phyloP scores from a whole-genome alignment of 345 rosid genomes.

The Mallotus nudiflorus region DNA sequence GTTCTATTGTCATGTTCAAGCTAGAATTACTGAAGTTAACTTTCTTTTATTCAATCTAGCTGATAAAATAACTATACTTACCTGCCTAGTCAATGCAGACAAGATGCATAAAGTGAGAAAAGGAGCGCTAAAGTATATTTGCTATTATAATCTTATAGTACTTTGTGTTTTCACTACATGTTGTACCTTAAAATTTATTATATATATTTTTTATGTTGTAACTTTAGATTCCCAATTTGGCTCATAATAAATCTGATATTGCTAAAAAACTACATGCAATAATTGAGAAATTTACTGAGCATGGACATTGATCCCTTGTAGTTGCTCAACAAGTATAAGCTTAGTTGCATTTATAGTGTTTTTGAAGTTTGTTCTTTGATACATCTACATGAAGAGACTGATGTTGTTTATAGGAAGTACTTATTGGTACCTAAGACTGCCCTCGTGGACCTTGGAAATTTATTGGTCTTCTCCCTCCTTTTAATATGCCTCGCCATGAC shows the following conservation, averaged over 20 bases:
- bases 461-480: conserved; percentile 72
- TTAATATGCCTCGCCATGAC: conserved; percentile 80
- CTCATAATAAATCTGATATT: conserved; percentile 49
- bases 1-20: conserved; percentile 59
- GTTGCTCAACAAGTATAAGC: conserved; percentile 71
- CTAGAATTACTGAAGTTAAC: conserved; percentile 81
- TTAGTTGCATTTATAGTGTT: background rate
- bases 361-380: background rate
- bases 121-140: conserved; percentile 96
- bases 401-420: conserved; percentile 42
- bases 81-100: conserved; percentile 63
- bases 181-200: background rate
- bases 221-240: conserved; percentile 50
- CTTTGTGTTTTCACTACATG: background rate
- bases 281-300: conserved; percentile 71
- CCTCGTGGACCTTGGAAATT: conserved; percentile 87
- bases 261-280: conserved; percentile 42
- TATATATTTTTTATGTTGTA: conserved; percentile 1
- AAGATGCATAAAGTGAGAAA: conserved; percentile 88
- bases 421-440: conserved; percentile 68
- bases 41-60: conserved; percentile 96
- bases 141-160: background rate
- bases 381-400: background rate
- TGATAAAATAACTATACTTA: conserved; percentile 86
- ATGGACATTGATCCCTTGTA: conserved; percentile 86